phyloP scores from a whole-genome alignment of 2,329 filamentous ascomycete genomes.

The Talaromyces sp. region DNA sequence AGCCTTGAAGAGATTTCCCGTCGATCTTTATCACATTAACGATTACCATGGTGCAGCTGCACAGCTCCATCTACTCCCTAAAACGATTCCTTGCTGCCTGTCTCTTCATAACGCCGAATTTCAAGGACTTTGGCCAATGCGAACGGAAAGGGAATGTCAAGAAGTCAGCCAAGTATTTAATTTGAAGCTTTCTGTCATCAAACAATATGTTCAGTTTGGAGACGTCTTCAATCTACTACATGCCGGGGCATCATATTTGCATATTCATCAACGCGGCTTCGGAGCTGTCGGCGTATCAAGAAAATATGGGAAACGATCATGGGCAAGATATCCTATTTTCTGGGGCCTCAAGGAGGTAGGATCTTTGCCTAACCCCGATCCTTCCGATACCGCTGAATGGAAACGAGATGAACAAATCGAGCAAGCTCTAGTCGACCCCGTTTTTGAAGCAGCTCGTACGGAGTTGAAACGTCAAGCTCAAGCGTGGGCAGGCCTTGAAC shows the following conservation, averaged over 20 bases:
- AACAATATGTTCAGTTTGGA: conserved; percentile 57
- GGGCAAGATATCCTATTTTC: conserved; percentile 59
- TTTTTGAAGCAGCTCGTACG: conserved; percentile 46
- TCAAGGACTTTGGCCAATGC: conserved; percentile 60
- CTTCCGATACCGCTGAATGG: conserved; percentile 55
- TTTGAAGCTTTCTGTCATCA: conserved; percentile 47
- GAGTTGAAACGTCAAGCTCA: conserved; percentile 54
- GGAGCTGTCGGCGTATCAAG: conserved; percentile 59
- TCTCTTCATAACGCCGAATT: conserved; percentile 62
- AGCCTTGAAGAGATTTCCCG: conserved; percentile 52
- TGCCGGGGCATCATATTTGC: conserved; percentile 55
- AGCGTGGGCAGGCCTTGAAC: conserved; percentile 56
- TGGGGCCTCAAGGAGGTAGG: conserved; percentile 57
- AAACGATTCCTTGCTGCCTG: conserved; percentile 53
- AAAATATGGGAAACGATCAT: conserved; percentile 59
- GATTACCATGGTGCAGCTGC: conserved; percentile 56
- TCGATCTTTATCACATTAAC: conserved; percentile 58
- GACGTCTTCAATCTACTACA: conserved; percentile 61
- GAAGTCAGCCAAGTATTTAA: conserved; percentile 59
- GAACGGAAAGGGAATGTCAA: conserved; percentile 50
- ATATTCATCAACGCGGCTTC: conserved; percentile 58
- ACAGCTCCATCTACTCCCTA: conserved; percentile 56
- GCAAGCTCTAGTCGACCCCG: conserved; percentile 44
- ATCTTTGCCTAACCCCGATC: conserved; percentile 57
- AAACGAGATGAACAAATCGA: conserved; percentile 43